These are phyloP conservation scores for Xylaria grammica DNA, from an alignment of 495 filamentous ascomycete species.

Conservation along the genomic window DNA sequence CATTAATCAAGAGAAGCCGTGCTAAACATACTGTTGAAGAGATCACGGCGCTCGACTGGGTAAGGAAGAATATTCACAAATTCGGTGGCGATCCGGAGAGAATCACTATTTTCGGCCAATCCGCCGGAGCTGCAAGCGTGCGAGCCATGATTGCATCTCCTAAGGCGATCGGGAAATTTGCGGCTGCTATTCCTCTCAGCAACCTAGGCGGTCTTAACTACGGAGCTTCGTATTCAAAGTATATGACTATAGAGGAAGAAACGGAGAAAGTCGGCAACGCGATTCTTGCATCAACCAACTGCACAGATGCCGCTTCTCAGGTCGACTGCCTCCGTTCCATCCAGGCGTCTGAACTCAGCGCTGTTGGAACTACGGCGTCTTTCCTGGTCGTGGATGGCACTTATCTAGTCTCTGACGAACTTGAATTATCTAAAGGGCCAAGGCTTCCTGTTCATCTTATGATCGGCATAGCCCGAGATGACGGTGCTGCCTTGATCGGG, in stretches of 20 bases:
- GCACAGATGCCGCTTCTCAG: conserved; percentile 45
- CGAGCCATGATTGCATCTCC: conserved; percentile 60
- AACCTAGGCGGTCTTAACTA: conserved; percentile 56
- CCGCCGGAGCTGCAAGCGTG: conserved; percentile 59
- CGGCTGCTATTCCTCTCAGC: conserved; percentile 53
- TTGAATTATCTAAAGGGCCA: conserved; percentile 36
- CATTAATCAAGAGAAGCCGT: conserved; percentile 49
- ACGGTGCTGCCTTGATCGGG: conserved; percentile 53
- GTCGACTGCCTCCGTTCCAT: conserved; percentile 54
- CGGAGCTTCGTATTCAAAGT: conserved; percentile 50
- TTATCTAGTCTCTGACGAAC: conserved; percentile 43
- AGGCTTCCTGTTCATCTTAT: conserved; percentile 42
- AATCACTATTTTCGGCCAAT: conserved; percentile 64
- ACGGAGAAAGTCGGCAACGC: conserved; percentile 40
- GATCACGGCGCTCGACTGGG: conserved; percentile 67
- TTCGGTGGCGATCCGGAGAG: conserved; percentile 67
- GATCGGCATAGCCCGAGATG: conserved; percentile 56
- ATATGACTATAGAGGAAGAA: conserved; percentile 54
- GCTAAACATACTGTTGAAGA: conserved; percentile 32
- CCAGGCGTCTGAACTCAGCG: conserved; percentile 38
- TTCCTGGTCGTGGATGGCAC: conserved; percentile 56
- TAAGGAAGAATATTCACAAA: conserved; percentile 59
- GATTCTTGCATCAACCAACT: conserved; percentile 49
- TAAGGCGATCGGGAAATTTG: conserved; percentile 55
- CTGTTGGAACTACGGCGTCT: conserved; percentile 37